Base-by-base conservation (phyloP, 805 yeast species). In the Wickerhamomyces mucosus region DNA sequence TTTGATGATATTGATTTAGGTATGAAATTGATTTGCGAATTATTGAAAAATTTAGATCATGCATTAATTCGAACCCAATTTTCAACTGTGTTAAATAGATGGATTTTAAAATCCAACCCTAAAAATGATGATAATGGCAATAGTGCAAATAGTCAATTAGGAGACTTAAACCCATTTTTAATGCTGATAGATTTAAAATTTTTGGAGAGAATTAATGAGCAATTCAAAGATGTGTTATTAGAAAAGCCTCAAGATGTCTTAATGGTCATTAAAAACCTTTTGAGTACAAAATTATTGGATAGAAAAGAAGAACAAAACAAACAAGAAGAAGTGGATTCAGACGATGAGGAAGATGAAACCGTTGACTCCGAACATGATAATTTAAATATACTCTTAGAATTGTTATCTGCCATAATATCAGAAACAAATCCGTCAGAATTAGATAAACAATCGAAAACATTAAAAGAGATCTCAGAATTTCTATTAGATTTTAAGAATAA, bases 111-210 rank as follows among this genome's bases (percentile, higher is more conserved):
- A 10, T 20, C 21, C 10, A 11, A 20, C 21, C 10, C 11, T 8
- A 37, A 35, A 15, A 34, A 37, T 6, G 10, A 24, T 3, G 31
- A 25, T 2, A 25, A 22, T 3, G 35, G 35, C 7, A 29, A 24
- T 1, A 6, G 10, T 5, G 12, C 40, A 1, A 20, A 11, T 20
- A 11, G 10, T 20, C 10, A 20, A 11, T 38, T 46, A 9, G 44
- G 42, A 8, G 43, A 45, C 1, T 58, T 59, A 5, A 64, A 67
- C 37, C 78, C 83, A n/a, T 66, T 72, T 32, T 42, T 65, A 7
- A 61, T 70, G 33, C 56, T 82, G 22, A 56, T 74, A 6, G 78
- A 80, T 45, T 57, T 84, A 36, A 69, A 78, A 37, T 47, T 84
- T 9, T 53, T 88, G 31, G 92, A 85, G 46, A 53, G 58, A 20